Evolutionary conservation across 2,329 filamentous ascomycete species (phyloP), one percentile per base, ranked within the genome.

Genomic region (Fonsecaea pugnacius): DNA sequence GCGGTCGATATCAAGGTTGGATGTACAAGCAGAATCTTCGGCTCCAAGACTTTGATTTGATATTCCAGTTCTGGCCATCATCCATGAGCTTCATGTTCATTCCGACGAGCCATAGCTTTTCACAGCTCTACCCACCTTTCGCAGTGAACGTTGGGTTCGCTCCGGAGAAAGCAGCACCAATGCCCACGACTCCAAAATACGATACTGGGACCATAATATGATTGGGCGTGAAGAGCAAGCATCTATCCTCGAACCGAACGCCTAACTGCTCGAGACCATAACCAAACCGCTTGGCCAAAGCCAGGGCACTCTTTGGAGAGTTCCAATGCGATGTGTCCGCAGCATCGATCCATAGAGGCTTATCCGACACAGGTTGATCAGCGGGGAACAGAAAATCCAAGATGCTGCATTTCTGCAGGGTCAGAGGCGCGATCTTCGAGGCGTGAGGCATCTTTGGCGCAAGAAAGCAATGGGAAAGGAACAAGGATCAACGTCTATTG

Each of bases 201-300:
- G 84, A 85, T 3, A 89, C 82, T 0, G 87, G 87, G 70, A 88
- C 89, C 85, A 85, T 89, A 60, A 89, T 84, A 14, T 84, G 86
- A 70, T 90, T 90, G 18, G 83, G 83, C 57, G 82, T 83, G 75
- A 88, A 89, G 1, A 90, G 75, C 0, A 92, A 78, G 7, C 91
- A 81, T 1, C 84, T 81, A 58, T 86, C 83, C 12, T 81, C 81
- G 56, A 73, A 75, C 61, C 78, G 70, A 6, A 85, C 63, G 0
- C 80, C 82, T 7, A 83, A 69, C 2, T 71, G 75, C 55, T 82
- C 75, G 14, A 86, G 75, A 3, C 84, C 83, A 40, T 76, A 73
- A 0, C 79, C 81, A n/a, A 87, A 70, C 62, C 83, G 76, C 70
- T 80, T 83, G 43, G 82, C 77, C 83, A 83, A 86, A 75, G 74